A percentile compares a stretch with the other conserved stretches of the same genome.
These are phyloP conservation scores for Echium plantagineum DNA, from an alignment of 257 asterid species.

Conservation along the genomic window DNA sequence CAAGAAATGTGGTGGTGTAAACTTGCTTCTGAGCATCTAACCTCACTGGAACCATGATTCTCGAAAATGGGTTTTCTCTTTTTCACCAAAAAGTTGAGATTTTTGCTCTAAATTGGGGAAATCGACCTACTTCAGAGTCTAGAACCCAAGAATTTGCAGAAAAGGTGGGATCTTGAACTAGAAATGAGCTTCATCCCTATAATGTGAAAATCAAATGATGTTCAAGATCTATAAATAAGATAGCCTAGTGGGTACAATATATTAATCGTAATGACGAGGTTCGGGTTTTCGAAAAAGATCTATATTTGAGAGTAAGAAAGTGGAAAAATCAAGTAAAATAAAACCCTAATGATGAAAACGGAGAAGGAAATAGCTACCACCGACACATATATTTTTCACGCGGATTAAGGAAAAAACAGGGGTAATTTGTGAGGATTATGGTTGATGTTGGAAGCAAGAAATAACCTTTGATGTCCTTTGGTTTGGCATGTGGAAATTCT, in stretches of 20 bases:
- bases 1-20: constrained; percentile 70
- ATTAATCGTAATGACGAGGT: too few relatives aligned
- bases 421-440: too few relatives aligned
- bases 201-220: background rate
- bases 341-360: background rate
- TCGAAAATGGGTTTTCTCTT: background rate
- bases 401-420: background rate
- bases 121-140: background rate
- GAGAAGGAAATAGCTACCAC: constrained; percentile 1
- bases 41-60: constrained; percentile 37
- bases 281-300: too few relatives aligned
- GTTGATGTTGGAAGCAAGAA: too few relatives aligned
- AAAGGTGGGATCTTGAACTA: background rate
- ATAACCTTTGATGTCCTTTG: too few relatives aligned
- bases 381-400: constrained; percentile 6
- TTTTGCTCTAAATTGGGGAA: background rate
- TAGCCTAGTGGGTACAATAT: too few relatives aligned
- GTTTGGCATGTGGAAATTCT: too few relatives aligned
- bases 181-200: background rate
- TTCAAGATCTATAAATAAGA: too few relatives aligned
- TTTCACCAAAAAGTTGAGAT: background rate
- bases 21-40: constrained; percentile 45
- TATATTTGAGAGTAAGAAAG: background rate
- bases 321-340: background rate
- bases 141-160: constrained; percentile 2